Percentiles rank a stretch among this genome's conserved stretches.
Evolutionary conservation across 2,329 filamentous ascomycete genomes (phyloP).

Genomic region (Fusarium hainanense): DNA sequence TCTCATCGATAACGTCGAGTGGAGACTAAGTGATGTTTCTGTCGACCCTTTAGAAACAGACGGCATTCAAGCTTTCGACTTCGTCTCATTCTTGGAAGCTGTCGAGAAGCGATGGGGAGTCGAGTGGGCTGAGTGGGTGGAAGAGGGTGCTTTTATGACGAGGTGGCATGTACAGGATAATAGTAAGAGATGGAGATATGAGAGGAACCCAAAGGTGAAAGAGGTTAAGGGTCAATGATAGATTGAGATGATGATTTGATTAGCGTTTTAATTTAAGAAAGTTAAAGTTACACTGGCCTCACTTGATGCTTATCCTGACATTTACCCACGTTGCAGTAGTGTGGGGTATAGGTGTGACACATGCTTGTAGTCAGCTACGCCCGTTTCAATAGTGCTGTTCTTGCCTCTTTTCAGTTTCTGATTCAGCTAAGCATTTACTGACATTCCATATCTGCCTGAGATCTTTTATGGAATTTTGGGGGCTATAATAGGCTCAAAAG

Average conservation of each 20-base stretch:
- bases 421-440: background rate
- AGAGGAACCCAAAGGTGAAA: constrained; percentile 8
- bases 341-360: background rate
- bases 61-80: constrained; percentile 43
- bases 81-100: constrained; percentile 35
- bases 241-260: background rate
- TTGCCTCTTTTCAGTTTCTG: background rate
- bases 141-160: constrained; percentile 48
- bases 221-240: constrained; percentile 15
- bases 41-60: constrained; percentile 45
- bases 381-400: background rate
- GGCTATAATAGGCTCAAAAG: background rate
- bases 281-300: background rate
- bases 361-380: background rate
- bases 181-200: constrained; percentile 49
- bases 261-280: constrained; percentile 10
- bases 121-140: constrained; percentile 47
- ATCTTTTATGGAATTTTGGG: too few relatives aligned
- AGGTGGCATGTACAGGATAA: constrained; percentile 53
- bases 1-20: constrained; percentile 48
- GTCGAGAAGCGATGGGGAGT: constrained; percentile 43
- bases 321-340: too few relatives aligned
- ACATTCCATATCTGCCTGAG: background rate
- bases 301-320: background rate
- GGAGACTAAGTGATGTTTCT: constrained; percentile 48